These are phyloP conservation scores for Pigoraptor vietnamica DNA, from an alignment of 78 protist species.

Conservation along the genomic window DNA sequence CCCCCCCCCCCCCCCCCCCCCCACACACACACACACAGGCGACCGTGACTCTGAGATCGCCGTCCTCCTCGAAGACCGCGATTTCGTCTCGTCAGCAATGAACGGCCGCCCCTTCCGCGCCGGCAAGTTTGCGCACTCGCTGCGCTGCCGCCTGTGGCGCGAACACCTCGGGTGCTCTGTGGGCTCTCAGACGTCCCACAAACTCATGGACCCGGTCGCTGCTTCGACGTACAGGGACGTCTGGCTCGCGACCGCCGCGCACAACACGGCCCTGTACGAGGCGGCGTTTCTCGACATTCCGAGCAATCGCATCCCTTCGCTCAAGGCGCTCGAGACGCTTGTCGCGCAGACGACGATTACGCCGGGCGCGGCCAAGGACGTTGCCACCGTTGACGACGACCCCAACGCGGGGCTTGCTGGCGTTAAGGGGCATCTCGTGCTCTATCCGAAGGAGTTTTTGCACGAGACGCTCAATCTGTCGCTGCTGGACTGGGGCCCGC, in stretches of 20 bases:
- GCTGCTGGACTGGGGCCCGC: background rate
- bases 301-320: background rate
- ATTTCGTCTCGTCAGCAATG: background rate
- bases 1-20: no score
- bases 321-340: background rate
- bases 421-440: constrained; percentile 4
- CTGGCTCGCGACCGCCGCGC: background rate
- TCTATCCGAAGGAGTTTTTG: constrained; percentile 2
- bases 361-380: background rate
- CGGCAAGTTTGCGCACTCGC: constrained; percentile 3
- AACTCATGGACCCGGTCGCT: background rate
- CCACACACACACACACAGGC: no score
- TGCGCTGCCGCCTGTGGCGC: constrained; percentile 25
- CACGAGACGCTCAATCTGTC: background rate
- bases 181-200: background rate
- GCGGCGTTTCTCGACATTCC: constrained; percentile 6
- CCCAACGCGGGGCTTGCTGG: background rate
- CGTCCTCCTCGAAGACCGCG: background rate
- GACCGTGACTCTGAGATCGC: constrained; percentile 9
- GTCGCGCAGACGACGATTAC: background rate
- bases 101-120: background rate
- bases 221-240: background rate
- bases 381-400: background rate
- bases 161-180: constrained; percentile 28
- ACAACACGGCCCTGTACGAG: constrained; percentile 12